Evolutionary conservation across 495 filamentous ascomycete species (phyloP), one percentile per base, ranked within the genome.

Genomic region (Copromyces sp.): DNA sequence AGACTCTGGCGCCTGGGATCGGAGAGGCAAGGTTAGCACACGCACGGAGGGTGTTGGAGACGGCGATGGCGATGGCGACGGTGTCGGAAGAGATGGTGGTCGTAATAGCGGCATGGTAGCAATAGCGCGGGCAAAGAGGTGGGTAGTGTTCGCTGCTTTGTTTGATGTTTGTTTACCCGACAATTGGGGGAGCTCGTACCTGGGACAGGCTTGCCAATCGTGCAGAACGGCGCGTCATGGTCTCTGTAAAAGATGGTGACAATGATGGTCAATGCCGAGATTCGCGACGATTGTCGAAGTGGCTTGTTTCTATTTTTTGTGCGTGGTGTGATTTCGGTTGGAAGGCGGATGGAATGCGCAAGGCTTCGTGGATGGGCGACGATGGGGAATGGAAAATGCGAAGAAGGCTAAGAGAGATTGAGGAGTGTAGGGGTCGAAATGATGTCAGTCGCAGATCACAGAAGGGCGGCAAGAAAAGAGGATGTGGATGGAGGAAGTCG

Each of bases 161-260:
- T 59, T 61, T 70, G 29, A 39, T 37, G 69, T 59, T 72, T 76
- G 76, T 72, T 68, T 73, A 71, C 39, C 29, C 53, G 53, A 65
- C 53, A 35, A 65, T 37, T 59, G 37, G 39, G 17, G 37, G 40
- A 38, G 69, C 72, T 73, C 80, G 79, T 75, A 85, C 84, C 81
- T 81, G 83, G 61, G 79, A 75, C 73, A 76, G 70, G 75, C 80
- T 82, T 68, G 84, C 84, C 74, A 86, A 74, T 74, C 84, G 84
- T 78, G 84, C 83, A 72, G 84, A 86, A 79, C 84, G 84, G 73
- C 83, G 83, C 37, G 77, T 76, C 83, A 84, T 85, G 68, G 69
- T 80, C 73, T 14, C 73, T 14, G 45, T 53, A 29, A 12, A 24
- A 29, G 45, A 24, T 24, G 45, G 20, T 53, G 45, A 32, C 24